phyloP scores from a whole-genome alignment of 1,284 basidiomycete species.

The Agaricales sp. region DNA sequence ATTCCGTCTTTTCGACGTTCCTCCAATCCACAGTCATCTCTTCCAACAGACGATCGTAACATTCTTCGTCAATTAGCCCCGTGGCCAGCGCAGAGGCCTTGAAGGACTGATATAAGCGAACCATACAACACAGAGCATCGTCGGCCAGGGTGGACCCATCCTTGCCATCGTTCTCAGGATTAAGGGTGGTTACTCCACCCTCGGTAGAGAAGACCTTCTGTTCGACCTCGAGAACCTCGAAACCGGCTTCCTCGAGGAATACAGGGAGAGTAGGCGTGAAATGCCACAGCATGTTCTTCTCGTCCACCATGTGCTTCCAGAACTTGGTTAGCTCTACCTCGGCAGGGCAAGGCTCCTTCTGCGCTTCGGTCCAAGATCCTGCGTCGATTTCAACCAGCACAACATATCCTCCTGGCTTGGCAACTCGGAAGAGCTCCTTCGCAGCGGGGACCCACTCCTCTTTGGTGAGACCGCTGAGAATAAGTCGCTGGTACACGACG shows the following conservation, averaged over 20 bases:
- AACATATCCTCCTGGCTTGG: not conserved
- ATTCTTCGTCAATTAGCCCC: not conserved
- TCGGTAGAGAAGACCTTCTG: not conserved
- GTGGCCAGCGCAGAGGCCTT: not conserved
- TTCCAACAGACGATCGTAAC: not conserved
- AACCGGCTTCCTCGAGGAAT: not conserved
- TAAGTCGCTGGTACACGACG: not conserved
- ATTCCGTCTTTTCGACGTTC: not conserved
- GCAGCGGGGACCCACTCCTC: not conserved
- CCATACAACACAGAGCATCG: not conserved
- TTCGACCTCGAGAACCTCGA: not conserved
- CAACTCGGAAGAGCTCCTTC: not conserved
- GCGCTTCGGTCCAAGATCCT: not conserved
- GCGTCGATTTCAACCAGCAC: not conserved
- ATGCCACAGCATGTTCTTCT: not conserved
- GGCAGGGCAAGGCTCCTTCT: not conserved
- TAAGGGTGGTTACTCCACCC: too few relatives aligned
- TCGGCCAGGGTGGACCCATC: too few relatives aligned
- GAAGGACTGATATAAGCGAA: not conserved
- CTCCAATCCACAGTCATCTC: not conserved
- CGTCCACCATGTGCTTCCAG: not conserved
- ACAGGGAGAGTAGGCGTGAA: not conserved
- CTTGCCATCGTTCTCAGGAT: too few relatives aligned
- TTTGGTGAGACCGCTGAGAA: not conserved
- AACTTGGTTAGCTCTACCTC: not conserved